A percentile compares a stretch with the other conserved stretches of the same genome.
Evolutionary conservation across 2,329 filamentous ascomycete genomes (phyloP).

Genomic region (Mollisiaceae sp.): DNA sequence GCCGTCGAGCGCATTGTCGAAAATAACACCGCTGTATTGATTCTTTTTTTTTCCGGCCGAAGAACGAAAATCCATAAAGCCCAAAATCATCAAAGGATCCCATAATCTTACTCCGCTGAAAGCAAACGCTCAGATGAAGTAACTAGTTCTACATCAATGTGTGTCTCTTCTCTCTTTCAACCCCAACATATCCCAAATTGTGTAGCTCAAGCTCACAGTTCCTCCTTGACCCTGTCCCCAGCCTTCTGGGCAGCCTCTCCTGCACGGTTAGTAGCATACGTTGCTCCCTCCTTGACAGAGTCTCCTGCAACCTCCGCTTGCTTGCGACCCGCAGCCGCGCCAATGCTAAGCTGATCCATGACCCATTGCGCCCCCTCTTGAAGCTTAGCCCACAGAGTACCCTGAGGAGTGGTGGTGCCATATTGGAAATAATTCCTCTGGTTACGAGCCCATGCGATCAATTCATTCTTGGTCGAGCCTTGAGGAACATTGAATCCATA

Average conservation of each 20-base stretch:
- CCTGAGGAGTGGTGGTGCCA: conserved; percentile 69
- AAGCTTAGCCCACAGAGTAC: conserved; percentile 69
- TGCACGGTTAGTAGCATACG: conserved; percentile 43
- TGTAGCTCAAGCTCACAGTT: conserved; percentile 37
- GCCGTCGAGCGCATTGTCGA: neutral
- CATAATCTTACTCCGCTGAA: conserved; percentile 19
- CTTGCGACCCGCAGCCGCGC: conserved; percentile 51
- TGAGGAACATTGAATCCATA: conserved; percentile 63
- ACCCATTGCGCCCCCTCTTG: conserved; percentile 52
- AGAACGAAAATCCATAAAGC: conserved; percentile 1
- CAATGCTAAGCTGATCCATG: conserved; percentile 53
- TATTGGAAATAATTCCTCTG: conserved; percentile 80
- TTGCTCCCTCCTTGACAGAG: conserved; percentile 42
- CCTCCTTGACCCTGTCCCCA: conserved; percentile 42
- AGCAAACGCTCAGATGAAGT: conserved; percentile 18
- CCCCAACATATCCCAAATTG: neutral
- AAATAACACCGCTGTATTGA: conserved; percentile 7
- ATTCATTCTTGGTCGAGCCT: conserved; percentile 58
- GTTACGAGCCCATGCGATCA: conserved; percentile 73
- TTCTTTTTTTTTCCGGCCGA: conserved; percentile 5
- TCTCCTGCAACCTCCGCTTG: conserved; percentile 54
- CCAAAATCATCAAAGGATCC: neutral
- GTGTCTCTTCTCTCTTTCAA: neutral
- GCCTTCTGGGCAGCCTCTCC: conserved; percentile 45
- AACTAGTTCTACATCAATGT: neutral